phyloP scores from a whole-genome alignment of 2,329 filamentous ascomycete genomes.

The Botrytis porri region DNA sequence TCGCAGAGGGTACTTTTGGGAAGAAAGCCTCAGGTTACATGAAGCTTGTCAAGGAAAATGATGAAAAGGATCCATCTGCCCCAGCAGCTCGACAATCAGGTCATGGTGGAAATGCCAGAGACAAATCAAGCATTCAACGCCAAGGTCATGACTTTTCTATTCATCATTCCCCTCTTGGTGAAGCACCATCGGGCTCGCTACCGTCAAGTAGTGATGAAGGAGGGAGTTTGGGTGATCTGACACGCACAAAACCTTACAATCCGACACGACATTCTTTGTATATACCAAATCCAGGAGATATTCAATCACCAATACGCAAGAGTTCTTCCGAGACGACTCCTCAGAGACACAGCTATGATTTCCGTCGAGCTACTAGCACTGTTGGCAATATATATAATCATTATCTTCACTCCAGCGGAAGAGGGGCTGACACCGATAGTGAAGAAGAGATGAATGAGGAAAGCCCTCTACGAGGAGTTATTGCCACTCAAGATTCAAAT shows the following conservation, averaged over 20 bases:
- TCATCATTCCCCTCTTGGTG: slow-evolving; percentile 18
- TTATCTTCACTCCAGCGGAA: slow-evolving; percentile 25
- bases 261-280: slow-evolving; percentile 14
- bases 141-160: slow-evolving; percentile 13
- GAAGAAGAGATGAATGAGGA: slow-evolving; percentile 17
- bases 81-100: not conserved
- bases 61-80: not conserved
- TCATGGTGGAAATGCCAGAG: not conserved
- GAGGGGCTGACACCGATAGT: slow-evolving; percentile 12
- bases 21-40: not conserved
- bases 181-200: slow-evolving; percentile 18
- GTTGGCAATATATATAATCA: slow-evolving; percentile 34
- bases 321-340: slow-evolving; percentile 18
- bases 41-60: not conserved
- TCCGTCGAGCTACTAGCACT: slow-evolving; percentile 31
- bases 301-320: slow-evolving; percentile 18
- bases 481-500: not conserved
- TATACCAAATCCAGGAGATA: slow-evolving; percentile 6
- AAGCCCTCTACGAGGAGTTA: slow-evolving; percentile 11
- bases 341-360: slow-evolving; percentile 19
- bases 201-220: slow-evolving; percentile 14
- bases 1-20: slow-evolving; percentile 1
- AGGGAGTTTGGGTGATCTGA: slow-evolving; percentile 7
- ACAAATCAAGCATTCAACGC: not conserved
- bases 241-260: not conserved